phyloP scores from a whole-genome alignment of 805 yeast species.

The Ogataea methanolica region DNA sequence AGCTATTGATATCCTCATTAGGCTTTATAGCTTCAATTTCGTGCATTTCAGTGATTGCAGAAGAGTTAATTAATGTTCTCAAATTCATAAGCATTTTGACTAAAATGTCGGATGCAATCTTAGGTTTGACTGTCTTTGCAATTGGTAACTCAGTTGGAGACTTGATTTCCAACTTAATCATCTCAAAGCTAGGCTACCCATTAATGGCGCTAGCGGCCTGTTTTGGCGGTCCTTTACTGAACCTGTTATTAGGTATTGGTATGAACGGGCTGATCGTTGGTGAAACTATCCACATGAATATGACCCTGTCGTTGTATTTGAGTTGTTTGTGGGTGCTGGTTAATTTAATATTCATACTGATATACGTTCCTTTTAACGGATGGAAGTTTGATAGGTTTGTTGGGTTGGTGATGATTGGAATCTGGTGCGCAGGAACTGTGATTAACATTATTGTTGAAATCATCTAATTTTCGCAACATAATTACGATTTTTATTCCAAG shows the following conservation, averaged over 20 bases:
- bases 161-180: slow-evolving; percentile 73
- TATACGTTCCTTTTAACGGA: slow-evolving; percentile 35
- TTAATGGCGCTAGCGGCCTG: slow-evolving; percentile 94
- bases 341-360: slow-evolving; percentile 33
- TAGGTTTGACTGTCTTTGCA: slow-evolving; percentile 87
- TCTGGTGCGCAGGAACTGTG: slow-evolving; percentile 39
- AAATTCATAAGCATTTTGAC: slow-evolving; percentile 56
- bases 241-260: slow-evolving; percentile 77
- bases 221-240: slow-evolving; percentile 86
- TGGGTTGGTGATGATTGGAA: slow-evolving; percentile 35
- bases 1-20: slow-evolving; percentile 31
- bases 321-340: slow-evolving; percentile 37
- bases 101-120: slow-evolving; percentile 65
- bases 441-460: slow-evolving; percentile 28
- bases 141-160: slow-evolving; percentile 93
- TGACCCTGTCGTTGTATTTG: slow-evolving; percentile 37
- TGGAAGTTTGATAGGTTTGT: slow-evolving; percentile 38
- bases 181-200: slow-evolving; percentile 78
- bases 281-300: slow-evolving; percentile 23
- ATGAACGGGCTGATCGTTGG: slow-evolving; percentile 55
- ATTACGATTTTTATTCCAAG: neutral
- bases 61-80: slow-evolving; percentile 62
- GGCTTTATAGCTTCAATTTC: slow-evolving; percentile 68
- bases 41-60: slow-evolving; percentile 67
- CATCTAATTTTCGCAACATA: neutral